These are phyloP conservation scores for Bacterosira constricta DNA, from an alignment of 108 stramenopile species.

Conservation along the genomic window DNA sequence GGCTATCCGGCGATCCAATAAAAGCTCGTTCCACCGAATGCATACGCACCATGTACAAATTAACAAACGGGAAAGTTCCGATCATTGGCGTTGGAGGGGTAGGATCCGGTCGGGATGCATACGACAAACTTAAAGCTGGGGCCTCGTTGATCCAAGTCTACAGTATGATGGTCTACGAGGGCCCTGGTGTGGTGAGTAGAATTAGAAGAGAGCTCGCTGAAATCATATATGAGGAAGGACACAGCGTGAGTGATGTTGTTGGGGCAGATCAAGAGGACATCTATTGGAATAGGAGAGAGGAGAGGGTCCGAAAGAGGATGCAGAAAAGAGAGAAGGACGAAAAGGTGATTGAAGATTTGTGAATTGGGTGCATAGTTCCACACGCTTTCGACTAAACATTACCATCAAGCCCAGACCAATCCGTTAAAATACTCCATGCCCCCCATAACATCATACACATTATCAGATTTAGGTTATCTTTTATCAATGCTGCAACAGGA, in stretches of 20 bases:
- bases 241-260: slow-evolving; percentile 64
- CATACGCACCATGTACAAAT: slow-evolving; percentile 77
- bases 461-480: no score
- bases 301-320: slow-evolving; percentile 33
- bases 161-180: slow-evolving; percentile 87
- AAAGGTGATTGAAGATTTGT: slow-evolving; percentile 20
- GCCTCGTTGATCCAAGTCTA: slow-evolving; percentile 94
- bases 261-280: slow-evolving; percentile 76
- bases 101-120: slow-evolving; percentile 81
- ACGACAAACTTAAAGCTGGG: slow-evolving; percentile 92
- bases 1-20: slow-evolving; percentile 90
- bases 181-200: slow-evolving; percentile 81
- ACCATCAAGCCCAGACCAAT: not conserved
- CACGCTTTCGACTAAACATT: not conserved
- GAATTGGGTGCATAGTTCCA: not conserved
- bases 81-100: slow-evolving; percentile 97
- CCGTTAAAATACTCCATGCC: no score
- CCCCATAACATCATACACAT: no score
- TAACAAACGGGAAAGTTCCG: slow-evolving; percentile 82
- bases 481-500: no score
- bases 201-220: slow-evolving; percentile 74
- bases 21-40: slow-evolving; percentile 80
- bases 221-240: slow-evolving; percentile 64
- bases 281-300: slow-evolving; percentile 61
- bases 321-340: slow-evolving; percentile 8